Conservation (phyloP, 495 filamentous ascomycete species). For the Talaromyces ruber region DNA sequence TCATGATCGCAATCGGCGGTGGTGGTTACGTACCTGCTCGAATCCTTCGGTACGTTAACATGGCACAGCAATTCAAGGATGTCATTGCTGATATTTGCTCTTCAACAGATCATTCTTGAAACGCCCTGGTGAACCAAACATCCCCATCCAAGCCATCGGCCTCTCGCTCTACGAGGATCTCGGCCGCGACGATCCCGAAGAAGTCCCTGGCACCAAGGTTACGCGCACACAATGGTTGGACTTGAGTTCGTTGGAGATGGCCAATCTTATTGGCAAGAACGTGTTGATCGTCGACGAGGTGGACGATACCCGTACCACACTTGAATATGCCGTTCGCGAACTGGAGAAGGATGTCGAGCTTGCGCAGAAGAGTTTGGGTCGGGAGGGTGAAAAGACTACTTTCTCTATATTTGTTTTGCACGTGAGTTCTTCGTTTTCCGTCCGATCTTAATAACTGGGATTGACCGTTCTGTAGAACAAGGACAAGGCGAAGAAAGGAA, state of each 20-base stretch:
- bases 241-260: conserved; percentile 78
- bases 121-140: conserved; percentile 78
- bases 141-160: conserved; percentile 98
- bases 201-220: conserved; percentile 82
- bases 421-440: conserved; percentile 50
- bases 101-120: conserved; percentile 78
- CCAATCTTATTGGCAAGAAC: conserved; percentile 90
- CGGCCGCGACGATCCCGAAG: conserved; percentile 50
- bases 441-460: background rate
- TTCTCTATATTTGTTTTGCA: conserved; percentile 95
- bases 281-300: conserved; percentile 98
- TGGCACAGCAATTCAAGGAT: background rate
- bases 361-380: conserved; percentile 63
- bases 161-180: conserved; percentile 93
- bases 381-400: conserved; percentile 62
- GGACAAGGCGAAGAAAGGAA: conserved; percentile 89
- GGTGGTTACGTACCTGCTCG: conserved; percentile 96
- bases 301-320: conserved; percentile 92
- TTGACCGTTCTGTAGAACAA: conserved; percentile 59
- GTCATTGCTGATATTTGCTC: background rate
- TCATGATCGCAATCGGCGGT: conserved; percentile 98
- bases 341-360: conserved; percentile 91
- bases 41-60: conserved; percentile 65
- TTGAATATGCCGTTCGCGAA: conserved; percentile 95
- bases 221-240: conserved; percentile 98